A percentile compares a stretch with the other conserved stretches of the same genome.
Evolutionary conservation across 139 green algal species (phyloP).

Genomic region (Axilococcus clingmanii): DNA sequence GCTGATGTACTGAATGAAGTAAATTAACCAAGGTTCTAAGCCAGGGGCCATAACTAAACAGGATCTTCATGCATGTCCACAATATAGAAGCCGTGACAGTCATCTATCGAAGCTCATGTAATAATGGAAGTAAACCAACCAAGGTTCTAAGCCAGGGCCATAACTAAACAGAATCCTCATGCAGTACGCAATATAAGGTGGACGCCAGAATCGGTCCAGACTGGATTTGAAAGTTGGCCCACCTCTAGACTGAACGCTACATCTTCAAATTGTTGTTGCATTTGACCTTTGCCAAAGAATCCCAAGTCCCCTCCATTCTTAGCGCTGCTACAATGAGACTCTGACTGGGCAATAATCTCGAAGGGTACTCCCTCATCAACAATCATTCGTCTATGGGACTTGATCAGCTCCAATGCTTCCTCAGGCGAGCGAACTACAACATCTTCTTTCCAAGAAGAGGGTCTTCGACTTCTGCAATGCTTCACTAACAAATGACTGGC

Average conservation of each 20-base stretch:
- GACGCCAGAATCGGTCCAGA: constrained; percentile 69
- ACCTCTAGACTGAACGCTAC: constrained; percentile 39
- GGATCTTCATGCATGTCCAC: too few species aligned
- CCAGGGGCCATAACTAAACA: too few species aligned
- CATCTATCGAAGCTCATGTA: too few species aligned
- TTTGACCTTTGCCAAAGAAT: constrained; percentile 69
- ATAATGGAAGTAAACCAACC: too few species aligned
- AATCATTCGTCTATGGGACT: constrained; percentile 40
- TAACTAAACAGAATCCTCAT: too few species aligned
- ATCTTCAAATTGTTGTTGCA: constrained; percentile 79
- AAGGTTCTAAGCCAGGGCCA: too few species aligned
- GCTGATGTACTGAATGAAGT: too few species aligned
- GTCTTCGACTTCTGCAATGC: constrained; percentile 55
- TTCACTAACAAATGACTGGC: constrained; percentile 82
- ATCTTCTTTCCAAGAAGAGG: constrained; percentile 71
- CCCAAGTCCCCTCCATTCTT: constrained; percentile 69
- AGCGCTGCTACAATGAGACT: constrained; percentile 74
- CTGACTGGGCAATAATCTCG: constrained; percentile 46
- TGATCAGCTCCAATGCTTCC: constrained; percentile 70
- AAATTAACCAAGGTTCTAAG: too few species aligned
- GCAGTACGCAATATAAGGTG: constrained; percentile 74
- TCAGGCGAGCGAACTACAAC: constrained; percentile 58
- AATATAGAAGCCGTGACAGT: too few species aligned
- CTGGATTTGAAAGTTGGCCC: constrained; percentile 54
- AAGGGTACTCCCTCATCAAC: constrained; percentile 45